phyloP scores from a whole-genome alignment of 1,284 basidiomycete species.

The Irpex sp. region DNA sequence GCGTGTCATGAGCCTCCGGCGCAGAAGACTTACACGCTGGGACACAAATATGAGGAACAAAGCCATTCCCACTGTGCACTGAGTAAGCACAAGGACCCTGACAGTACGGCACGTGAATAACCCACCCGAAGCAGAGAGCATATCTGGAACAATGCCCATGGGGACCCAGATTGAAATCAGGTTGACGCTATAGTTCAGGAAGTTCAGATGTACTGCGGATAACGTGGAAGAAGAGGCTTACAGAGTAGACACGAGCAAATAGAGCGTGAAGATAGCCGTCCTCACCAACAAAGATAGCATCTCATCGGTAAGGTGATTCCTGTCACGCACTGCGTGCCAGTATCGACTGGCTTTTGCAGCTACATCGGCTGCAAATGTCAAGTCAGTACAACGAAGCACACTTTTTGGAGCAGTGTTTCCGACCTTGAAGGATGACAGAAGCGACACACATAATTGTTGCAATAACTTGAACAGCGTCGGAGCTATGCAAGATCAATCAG shows the following conservation, averaged over 20 bases:
- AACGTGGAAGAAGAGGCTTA: conserved; percentile 13
- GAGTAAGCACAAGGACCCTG: neutral
- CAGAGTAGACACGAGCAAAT: conserved; percentile 19
- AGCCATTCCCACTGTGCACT: conserved; percentile 19
- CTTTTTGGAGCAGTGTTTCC: neutral
- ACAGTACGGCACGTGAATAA: neutral
- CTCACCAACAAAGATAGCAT: conserved; percentile 17
- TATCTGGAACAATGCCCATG: conserved; percentile 19
- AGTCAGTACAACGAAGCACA: neutral
- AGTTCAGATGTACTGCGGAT: neutral
- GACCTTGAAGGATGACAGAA: conserved; percentile 20
- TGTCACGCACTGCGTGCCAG: conserved; percentile 16
- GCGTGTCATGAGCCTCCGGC: neutral
- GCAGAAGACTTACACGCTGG: conserved; percentile 17
- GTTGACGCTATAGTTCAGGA: conserved; percentile 12
- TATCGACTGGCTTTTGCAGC: conserved; percentile 12
- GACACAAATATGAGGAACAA: conserved; percentile 24
- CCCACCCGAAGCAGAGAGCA: conserved; percentile 25
- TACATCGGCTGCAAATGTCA: conserved; percentile 17
- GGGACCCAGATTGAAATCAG: conserved; percentile 15
- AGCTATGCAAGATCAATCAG: conserved; percentile 3
- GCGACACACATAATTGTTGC: conserved; percentile 19
- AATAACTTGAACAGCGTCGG: conserved; percentile 15
- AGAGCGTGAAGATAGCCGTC: conserved; percentile 19
- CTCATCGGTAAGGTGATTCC: conserved; percentile 9